Base-by-base conservation (phyloP, 371 early-diverging fungal species). In the Sanchytrium tribonematis region DNA sequence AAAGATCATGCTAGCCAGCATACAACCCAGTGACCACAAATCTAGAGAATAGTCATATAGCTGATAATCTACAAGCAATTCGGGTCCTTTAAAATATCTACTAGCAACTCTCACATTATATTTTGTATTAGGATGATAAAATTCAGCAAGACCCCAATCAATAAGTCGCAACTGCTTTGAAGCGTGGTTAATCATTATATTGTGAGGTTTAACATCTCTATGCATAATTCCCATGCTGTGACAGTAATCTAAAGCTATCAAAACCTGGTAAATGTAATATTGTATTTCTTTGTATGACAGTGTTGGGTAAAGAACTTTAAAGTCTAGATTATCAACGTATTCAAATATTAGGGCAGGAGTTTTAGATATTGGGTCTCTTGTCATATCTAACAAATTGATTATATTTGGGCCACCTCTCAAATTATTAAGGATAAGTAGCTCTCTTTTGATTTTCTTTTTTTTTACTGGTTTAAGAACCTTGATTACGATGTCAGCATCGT, bases 121-220 rank as follows among this genome's bases (percentile, higher is more conserved):
- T 71, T 89, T 88, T 48, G 88, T 90, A 31, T 89, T 89, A 30
- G 98, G 94, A 72, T 97, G 94, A 80, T 98, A 98, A 73, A 97
- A 98, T 78, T 99, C 99, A 28, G 99, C 99, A 68, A 98, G 81
- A 30, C 99, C 99, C 97, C 98, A 99, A 81, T 99, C 99, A 73
- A 98, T 98, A 73, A 98, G 82, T 65, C 94, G 87, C 66, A 94
- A 77, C 86, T 88, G 75, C 22, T 73, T 65, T 2, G 31, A 29
- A n/a, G 86, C 87, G 74, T 93, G 94, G 77, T 98, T 93, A 76
- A 99, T 98, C 91, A 98, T 97, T 29, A 99, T 95, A 74, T 99
- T 99, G 76, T 97, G 97, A 31, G 99, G 99, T 79, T 98, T 98
- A 69, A 99, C 96, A 78, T 99, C 99, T 70, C 99, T 85, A 78